Evolutionary conservation across 31 red algal genomes (phyloP).

Genomic region (Odonthalia washingtoniensis): DNA sequence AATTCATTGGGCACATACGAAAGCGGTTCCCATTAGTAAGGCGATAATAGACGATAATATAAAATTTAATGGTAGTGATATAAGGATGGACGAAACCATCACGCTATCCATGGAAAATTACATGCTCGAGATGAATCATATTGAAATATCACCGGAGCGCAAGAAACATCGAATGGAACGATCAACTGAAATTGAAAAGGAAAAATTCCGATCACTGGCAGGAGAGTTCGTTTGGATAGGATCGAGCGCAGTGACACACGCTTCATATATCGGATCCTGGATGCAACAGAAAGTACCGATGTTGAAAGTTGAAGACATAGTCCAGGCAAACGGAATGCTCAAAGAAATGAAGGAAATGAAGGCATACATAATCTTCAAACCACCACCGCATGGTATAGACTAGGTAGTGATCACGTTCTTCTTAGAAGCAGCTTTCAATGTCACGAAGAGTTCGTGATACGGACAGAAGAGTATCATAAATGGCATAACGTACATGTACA

Average conservation of each 20-base stretch:
- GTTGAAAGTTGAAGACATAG: background rate
- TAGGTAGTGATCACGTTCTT: no score
- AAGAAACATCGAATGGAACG: background rate
- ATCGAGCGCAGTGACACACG: background rate
- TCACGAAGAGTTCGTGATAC: no score
- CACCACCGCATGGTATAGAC: no score
- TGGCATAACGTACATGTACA: no score
- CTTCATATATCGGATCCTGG: background rate
- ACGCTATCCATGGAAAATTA: constrained; percentile 37
- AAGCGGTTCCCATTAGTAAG: no score
- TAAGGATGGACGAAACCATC: constrained; percentile 14
- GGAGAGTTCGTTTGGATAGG: constrained; percentile 23
- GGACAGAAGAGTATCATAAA: no score
- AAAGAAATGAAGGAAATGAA: constrained; percentile 19
- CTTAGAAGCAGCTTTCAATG: no score
- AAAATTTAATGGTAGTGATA: constrained; percentile 30
- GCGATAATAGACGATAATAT: constrained; percentile 41
- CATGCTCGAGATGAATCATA: constrained; percentile 3
- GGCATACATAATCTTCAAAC: background rate
- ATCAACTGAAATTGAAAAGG: background rate
- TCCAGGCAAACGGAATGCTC: constrained; percentile 21
- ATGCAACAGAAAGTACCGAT: constrained; percentile 34
- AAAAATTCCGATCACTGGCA: constrained; percentile 7
- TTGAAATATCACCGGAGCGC: background rate
- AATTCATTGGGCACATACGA: no score